A percentile compares a stretch with the other conserved stretches of the same genome.
Conservation (phyloP, 1,284 basidiomycete species). For the Polyporus tsugae region DNA sequence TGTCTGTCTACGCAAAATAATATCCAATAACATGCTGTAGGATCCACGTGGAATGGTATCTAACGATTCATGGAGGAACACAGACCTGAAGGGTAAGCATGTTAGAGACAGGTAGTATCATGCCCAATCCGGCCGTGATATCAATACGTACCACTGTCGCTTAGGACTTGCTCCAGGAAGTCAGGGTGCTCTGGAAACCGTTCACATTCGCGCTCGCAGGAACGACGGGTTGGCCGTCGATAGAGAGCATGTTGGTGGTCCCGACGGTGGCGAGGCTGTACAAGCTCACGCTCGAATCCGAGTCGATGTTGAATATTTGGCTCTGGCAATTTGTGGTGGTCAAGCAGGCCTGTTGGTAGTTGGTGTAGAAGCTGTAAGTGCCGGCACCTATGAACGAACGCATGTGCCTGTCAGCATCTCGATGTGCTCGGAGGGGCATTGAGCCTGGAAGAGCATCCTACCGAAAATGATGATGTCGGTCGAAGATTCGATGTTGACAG, state of each 20-base stretch:
- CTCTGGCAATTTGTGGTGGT: constrained; percentile 58
- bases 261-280: constrained; percentile 52
- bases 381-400: background rate
- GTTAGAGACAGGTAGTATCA: background rate
- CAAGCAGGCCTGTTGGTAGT: constrained; percentile 51
- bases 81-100: background rate
- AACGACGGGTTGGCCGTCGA: constrained; percentile 59
- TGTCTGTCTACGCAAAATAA: background rate
- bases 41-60: background rate
- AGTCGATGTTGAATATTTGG: constrained; percentile 66
- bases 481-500: constrained; percentile 60
- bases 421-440: no score
- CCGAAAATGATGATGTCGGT: constrained; percentile 71
- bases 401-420: background rate
- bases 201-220: constrained; percentile 54
- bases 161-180: constrained; percentile 55
- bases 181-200: constrained; percentile 69
- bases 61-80: background rate
- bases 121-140: no score
- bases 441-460: background rate
- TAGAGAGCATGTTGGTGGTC: constrained; percentile 62
- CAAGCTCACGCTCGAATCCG: background rate
- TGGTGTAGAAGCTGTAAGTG: constrained; percentile 1
- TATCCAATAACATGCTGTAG: background rate
- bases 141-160: background rate